phyloP scores from a whole-genome alignment of 495 filamentous ascomycete genomes.

The Podospora sp. region DNA sequence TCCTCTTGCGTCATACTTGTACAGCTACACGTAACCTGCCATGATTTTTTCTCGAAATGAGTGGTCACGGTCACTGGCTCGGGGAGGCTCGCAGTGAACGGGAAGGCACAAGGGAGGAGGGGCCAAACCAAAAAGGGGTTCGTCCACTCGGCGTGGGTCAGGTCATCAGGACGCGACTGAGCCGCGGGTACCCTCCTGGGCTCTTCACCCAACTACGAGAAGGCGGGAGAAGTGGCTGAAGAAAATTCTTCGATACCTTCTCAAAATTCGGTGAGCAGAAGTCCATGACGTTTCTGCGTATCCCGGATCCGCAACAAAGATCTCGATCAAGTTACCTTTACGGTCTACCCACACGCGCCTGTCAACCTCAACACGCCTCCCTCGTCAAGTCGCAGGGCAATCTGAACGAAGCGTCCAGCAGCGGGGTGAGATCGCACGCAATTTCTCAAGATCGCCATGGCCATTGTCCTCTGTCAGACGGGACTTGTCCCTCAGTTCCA shows the following conservation, averaged over 20 bases:
- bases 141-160: neutral
- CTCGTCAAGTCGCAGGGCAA: neutral
- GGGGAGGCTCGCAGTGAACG: neutral
- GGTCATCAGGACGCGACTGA: neutral
- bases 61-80: neutral
- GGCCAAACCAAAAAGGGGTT: neutral
- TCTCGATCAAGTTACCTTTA: slow-evolving; percentile 8
- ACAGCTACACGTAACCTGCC: neutral
- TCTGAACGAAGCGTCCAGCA: neutral
- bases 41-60: neutral
- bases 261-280: neutral
- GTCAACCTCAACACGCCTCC: neutral
- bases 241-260: neutral
- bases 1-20: neutral
- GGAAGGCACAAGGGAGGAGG: neutral
- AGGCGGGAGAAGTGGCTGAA: neutral
- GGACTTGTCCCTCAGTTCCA: neutral
- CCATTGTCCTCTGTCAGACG: neutral
- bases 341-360: neutral
- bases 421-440: neutral
- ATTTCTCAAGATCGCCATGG: neutral
- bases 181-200: neutral
- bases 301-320: neutral
- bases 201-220: neutral
- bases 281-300: neutral